Conservation (phyloP, 768 basidiomycete genomes). For the Mycena maculata region DNA sequence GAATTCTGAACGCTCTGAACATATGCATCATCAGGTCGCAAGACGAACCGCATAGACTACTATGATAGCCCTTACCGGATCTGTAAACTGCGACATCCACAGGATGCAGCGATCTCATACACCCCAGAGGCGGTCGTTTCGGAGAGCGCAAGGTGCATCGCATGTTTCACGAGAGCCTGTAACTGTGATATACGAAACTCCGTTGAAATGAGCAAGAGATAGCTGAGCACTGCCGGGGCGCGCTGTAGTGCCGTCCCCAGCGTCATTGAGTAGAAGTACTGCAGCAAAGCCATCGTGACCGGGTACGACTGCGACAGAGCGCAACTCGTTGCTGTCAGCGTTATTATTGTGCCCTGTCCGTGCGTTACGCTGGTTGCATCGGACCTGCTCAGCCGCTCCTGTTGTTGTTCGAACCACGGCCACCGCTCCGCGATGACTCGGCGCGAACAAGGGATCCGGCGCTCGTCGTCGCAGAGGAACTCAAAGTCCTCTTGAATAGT, state of each 20-base stretch:
- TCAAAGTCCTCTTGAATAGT: conserved; percentile 18
- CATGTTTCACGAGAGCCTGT: conserved; percentile 30
- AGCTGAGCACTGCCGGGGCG: conserved; percentile 33
- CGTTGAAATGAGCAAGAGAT: conserved; percentile 32
- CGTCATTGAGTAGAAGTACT: conserved; percentile 35
- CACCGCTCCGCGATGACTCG: conserved; percentile 27
- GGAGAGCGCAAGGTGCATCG: conserved; percentile 32
- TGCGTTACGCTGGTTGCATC: conserved; percentile 2
- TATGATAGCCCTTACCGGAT: conserved; percentile 15
- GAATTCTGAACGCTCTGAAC: conserved; percentile 18
- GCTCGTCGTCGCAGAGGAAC: conserved; percentile 35
- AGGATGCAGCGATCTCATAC: conserved; percentile 31
- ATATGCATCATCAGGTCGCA: neutral
- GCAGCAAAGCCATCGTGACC: conserved; percentile 32
- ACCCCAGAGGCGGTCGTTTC: conserved; percentile 26
- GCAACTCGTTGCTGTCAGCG: conserved; percentile 14
- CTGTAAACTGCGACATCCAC: conserved; percentile 34
- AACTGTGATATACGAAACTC: conserved; percentile 27
- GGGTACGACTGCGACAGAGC: conserved; percentile 27
- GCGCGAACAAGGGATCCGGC: conserved; percentile 27
- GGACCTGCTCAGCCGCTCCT: neutral
- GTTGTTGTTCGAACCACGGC: conserved; percentile 31
- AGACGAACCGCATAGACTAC: neutral
- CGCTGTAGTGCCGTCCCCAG: conserved; percentile 33
- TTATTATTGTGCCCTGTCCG: conserved; percentile 14